These are phyloP conservation scores for Trichoderma sp. DNA, from an alignment of 2,329 filamentous ascomycete species.

Conservation along the genomic window DNA sequence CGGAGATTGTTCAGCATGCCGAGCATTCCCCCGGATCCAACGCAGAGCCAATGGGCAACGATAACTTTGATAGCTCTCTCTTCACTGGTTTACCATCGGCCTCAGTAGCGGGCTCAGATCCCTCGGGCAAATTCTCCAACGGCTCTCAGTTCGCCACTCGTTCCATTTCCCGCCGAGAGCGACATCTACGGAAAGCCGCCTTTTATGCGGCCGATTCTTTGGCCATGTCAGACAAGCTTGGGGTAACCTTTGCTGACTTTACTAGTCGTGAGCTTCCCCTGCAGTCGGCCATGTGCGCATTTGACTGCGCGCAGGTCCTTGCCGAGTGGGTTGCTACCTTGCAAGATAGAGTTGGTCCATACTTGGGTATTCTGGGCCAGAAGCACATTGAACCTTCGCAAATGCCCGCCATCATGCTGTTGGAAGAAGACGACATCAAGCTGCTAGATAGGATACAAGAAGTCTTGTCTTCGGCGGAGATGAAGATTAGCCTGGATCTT, in stretches of 20 bases:
- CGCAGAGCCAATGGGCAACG: constrained; percentile 42
- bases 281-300: constrained; percentile 86
- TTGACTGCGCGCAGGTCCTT: constrained; percentile 90
- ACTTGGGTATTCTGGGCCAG: constrained; percentile 81
- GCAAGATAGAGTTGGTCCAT: constrained; percentile 89
- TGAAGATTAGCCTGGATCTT: constrained; percentile 67
- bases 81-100: constrained; percentile 53
- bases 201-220: constrained; percentile 93
- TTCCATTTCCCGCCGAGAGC: constrained; percentile 71
- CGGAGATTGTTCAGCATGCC: constrained; percentile 71
- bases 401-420: constrained; percentile 82
- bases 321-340: constrained; percentile 92
- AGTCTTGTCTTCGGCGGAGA: constrained; percentile 72
- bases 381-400: constrained; percentile 76
- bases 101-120: constrained; percentile 50
- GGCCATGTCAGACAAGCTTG: constrained; percentile 81
- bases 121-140: constrained; percentile 39
- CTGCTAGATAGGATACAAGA: constrained; percentile 79
- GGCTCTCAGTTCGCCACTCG: constrained; percentile 31
- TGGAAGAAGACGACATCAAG: constrained; percentile 89
- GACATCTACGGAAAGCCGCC: constrained; percentile 87
- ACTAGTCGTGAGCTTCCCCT: constrained; percentile 82
- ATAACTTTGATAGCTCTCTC: constrained; percentile 48
- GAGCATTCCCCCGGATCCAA: constrained; percentile 59
- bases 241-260: constrained; percentile 80